Conservation (phyloP, 2,329 filamentous ascomycete species). For the Colletotrichum abscissum region DNA sequence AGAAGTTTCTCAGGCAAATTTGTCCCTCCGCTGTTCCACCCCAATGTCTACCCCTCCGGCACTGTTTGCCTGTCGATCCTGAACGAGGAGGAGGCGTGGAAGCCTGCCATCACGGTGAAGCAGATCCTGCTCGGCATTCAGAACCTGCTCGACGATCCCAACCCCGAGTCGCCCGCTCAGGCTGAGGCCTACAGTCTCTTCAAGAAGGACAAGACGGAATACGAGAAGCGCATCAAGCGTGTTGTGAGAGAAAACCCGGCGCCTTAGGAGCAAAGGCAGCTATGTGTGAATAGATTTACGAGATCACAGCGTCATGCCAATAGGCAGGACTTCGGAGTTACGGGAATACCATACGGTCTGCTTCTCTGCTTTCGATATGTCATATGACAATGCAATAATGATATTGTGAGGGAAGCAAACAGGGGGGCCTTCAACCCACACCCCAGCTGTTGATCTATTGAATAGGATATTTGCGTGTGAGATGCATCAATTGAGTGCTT, state of each 20-base stretch:
- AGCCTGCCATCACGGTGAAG: slow-evolving; percentile 97
- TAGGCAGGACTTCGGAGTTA: slow-evolving; percentile 31
- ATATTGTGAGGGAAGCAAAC: neutral
- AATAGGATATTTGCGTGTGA: neutral
- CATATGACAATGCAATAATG: slow-evolving; percentile 11
- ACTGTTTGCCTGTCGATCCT: slow-evolving; percentile 97
- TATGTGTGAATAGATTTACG: slow-evolving; percentile 1
- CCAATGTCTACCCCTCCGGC: slow-evolving; percentile 97
- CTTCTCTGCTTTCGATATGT: slow-evolving; percentile 32
- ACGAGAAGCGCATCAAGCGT: slow-evolving; percentile 87
- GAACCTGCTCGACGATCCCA: slow-evolving; percentile 94
- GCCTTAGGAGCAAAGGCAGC: slow-evolving; percentile 58
- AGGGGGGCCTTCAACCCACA: neutral
- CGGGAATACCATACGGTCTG: slow-evolving; percentile 34
- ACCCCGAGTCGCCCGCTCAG: slow-evolving; percentile 95
- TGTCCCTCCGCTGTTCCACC: slow-evolving; percentile 93
- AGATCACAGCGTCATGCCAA: slow-evolving; percentile 18
- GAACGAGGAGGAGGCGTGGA: slow-evolving; percentile 99
- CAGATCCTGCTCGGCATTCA: slow-evolving; percentile 97
- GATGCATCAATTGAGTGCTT: neutral
- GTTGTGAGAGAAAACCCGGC: slow-evolving; percentile 92
- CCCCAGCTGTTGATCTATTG: neutral
- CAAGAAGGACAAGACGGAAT: slow-evolving; percentile 88
- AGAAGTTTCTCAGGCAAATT: slow-evolving; percentile 81
- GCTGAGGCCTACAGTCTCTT: slow-evolving; percentile 97